Base-by-base conservation (phyloP, 192 early-diverging fungal genomes). In the Backusella morwellensis region DNA sequence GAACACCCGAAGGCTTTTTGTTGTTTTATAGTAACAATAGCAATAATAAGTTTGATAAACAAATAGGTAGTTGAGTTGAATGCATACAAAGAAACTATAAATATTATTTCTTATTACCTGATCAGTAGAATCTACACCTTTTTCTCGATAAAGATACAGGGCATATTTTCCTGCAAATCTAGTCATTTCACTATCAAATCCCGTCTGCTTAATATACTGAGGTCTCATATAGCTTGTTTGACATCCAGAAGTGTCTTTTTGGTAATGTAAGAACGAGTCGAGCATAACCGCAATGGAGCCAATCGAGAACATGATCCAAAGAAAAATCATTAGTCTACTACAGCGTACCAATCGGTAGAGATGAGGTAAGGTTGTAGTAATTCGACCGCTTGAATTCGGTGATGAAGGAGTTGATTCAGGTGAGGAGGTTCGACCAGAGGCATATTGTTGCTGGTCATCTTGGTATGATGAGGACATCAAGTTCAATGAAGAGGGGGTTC, bases 141-240 rank as follows among this genome's bases (percentile, higher is more conserved):
- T 82, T 79, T 97, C 91, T 76, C 93, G 80, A 76, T 95, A 97
- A 68, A 95, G 75, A 75, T 93, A 89, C 4, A 97, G 83, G 34
- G 79, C 84, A 86, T 97, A 97, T 76, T 95, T 95, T 36, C 85
- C 85, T 8, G 94, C 87, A 68, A 94, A 92, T 40, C 76, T 67
- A 4, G 89, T 85, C 75, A 85, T 81, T 66, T 85, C 83, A 40
- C 85, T 78, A 70, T 88, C 86, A 71, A 91, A 86, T 2, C 78
- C 88, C 35, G 70, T 66, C 29, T 86, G 80, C 41, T 78, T 84
- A 52, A 88, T 83, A 75, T 84, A 89, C 0, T 67, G 72, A 29
- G 90, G 90, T 32, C 85, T 78, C 87, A 89, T 89, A 35, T 84
- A 88, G 21, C 86, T 85, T 76, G 84, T 79, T 56, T 80, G 59